Base-by-base conservation (phyloP, 495 filamentous ascomycete genomes). In the Lepidopterella palustris region DNA sequence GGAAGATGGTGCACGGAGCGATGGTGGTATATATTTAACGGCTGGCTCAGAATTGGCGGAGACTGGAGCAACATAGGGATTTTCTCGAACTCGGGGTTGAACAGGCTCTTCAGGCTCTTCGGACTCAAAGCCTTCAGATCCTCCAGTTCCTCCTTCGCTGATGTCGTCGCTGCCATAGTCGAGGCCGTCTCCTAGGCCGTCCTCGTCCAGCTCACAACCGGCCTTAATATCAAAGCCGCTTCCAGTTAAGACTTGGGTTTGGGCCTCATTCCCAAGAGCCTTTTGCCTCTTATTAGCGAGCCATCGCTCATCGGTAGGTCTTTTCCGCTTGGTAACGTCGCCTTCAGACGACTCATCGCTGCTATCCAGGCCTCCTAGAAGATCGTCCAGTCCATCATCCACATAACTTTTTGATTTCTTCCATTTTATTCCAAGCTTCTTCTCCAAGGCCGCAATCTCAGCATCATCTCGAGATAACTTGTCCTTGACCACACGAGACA, bases 361-460 rank as follows among this genome's bases (percentile, higher is more conserved):
- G 27, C 79, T 79, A 49, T 77, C 81, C 29, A 95, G 57, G 6
- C 85, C 89, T n/a, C 83, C 87, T 48, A 97, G 72, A 24, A 97
- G 70, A 56, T 87, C 84, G 42, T 86, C 89, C 13, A 97, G 73
- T 0, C 92, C 95, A 69, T 96, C 92, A 6, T 97, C 90, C n/a
- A 81, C 77, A 58, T 88, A 90, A 0, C 83, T 79, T 65, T 87
- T 72, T 45, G 80, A 84, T 60, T 87, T 92, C 53, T 86, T 87
- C 20, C 82, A 82, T 71, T 87, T 96, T 11, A 97, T 74, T 0
- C 92, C 92, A 35, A 98, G 78, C 67, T 88, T 95, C 75, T 85
- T 89, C 74, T 98, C 95, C 57, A 97, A 72, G 8, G 84, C 88
- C 15, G 87, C 85, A 67, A 98, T 97, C 61, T 96, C 89, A 2